Evolutionary conservation across 768 basidiomycete species (phyloP), one percentile per base, ranked within the genome.

Genomic region (Calocybe indica): DNA sequence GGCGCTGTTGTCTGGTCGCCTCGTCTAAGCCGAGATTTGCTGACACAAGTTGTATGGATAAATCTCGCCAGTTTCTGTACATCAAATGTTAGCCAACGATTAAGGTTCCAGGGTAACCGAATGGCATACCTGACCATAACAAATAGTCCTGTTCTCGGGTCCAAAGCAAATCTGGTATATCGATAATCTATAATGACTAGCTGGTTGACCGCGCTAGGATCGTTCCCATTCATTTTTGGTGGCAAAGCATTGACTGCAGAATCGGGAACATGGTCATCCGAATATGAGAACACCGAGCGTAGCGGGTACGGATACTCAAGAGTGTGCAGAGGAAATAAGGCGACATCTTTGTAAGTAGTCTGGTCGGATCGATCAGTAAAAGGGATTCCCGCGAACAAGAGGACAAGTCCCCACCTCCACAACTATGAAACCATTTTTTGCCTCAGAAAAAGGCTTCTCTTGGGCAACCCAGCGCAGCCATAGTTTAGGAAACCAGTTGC

Each of bases 401-500:
- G 22, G 2, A 22, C 22, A 22, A 22, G 22, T 22, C 22, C 85
- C 50, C 55, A 96, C 94, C 80, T 99, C 93, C 34, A 95, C 83
- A 12, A 94, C 88, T 36, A 96, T 75, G 55, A 92, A 85, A 4
- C 88, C 90, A 54, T 80, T 67, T 33, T 67, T 63, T 7, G 82
- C 71, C 47, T 88, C 69, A 41, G 80, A 79, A 58, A 98, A 99
- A 14, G 87, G 85, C 45, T 79, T 89, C 63, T 94, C 90, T 39
- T 69, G 74, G 1, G 91, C 81, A 14, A 89, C 87, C 79, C 86
- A 94, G 29, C 80, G 80, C 43, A 98, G 78, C 96, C 96, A 97
- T 28, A 93, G 54, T 5, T 76, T 79, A 47, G 96, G 96, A 54
- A 96, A 83, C 96, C 96, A 99, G 58, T 92, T 83, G 3, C 93